A percentile compares a stretch with the other conserved stretches of the same genome.
Evolutionary conservation across 2,329 filamentous ascomycete species (phyloP).

Genomic region (Neoscytalidium dimidiatum): DNA sequence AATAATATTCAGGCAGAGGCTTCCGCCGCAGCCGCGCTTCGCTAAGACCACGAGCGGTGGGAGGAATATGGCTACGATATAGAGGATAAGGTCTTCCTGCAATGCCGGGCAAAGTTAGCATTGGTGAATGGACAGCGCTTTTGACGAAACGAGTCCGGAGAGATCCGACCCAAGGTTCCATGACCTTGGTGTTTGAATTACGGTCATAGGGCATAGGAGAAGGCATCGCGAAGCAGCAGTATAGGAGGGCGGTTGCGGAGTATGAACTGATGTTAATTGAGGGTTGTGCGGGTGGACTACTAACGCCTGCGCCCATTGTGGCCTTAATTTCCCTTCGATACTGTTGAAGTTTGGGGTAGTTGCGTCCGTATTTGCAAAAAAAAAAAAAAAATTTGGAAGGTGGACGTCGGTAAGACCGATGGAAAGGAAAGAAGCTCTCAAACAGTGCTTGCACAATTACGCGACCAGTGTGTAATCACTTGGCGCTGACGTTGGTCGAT

Average conservation of each 20-base stretch:
- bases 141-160: too few species aligned
- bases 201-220: too few species aligned
- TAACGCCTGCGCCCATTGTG: background rate
- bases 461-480: constrained; percentile 5
- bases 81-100: constrained; percentile 18
- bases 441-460: background rate
- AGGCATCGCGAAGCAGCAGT: background rate
- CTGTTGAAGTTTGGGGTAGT: background rate
- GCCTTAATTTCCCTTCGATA: background rate
- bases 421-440: background rate
- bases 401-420: background rate
- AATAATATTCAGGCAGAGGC: constrained; percentile 5
- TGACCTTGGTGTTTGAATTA: too few species aligned
- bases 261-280: background rate
- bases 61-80: constrained; percentile 13
- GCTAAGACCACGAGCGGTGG: constrained; percentile 9
- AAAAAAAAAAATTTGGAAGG: background rate
- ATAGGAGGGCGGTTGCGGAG: background rate
- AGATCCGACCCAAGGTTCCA: background rate
- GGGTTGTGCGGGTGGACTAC: background rate
- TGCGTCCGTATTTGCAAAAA: background rate
- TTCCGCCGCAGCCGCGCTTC: constrained; percentile 9
- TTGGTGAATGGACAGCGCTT: too few species aligned
- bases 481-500: constrained; percentile 6
- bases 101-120: background rate